Percentiles rank a stretch among this genome's conserved stretches.
phyloP scores from a whole-genome alignment of 331 rosid genomes.

The Erythrophleum ivorense region DNA sequence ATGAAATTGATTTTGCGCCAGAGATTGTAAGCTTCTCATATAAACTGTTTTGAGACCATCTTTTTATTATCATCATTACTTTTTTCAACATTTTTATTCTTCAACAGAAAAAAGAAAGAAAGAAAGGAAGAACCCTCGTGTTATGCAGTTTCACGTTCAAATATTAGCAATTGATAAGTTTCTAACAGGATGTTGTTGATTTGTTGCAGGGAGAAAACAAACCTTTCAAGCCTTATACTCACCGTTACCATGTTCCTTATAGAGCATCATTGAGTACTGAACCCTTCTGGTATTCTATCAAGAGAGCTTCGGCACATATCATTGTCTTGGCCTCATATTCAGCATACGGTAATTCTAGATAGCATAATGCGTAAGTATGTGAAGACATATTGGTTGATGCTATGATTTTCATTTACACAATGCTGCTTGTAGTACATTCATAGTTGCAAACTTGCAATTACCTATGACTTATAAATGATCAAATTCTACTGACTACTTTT shows the following conservation, averaged over 20 bases:
- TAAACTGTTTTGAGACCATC: slow-evolving; percentile 21
- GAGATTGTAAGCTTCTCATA: slow-evolving; percentile 43
- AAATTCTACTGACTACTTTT: slow-evolving; percentile 13
- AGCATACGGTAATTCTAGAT: slow-evolving; percentile 49
- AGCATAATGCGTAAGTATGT: background rate
- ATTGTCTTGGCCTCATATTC: slow-evolving; percentile 57
- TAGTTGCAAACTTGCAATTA: background rate
- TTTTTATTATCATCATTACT: background rate
- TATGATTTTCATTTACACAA: background rate
- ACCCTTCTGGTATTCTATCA: slow-evolving; percentile 58
- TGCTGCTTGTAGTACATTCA: slow-evolving; percentile 15
- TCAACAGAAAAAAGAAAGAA: background rate
- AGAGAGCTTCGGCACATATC: slow-evolving; percentile 56
- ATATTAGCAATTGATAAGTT: background rate
- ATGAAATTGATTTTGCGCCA: slow-evolving; percentile 56
- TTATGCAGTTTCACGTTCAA: background rate
- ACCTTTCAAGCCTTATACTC: slow-evolving; percentile 51
- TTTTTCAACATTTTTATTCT: background rate
- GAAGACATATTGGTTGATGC: background rate
- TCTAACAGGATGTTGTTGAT: slow-evolving; percentile 11
- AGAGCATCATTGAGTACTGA: slow-evolving; percentile 48
- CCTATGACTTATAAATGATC: slow-evolving; percentile 7
- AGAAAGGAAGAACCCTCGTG: too few relatives aligned
- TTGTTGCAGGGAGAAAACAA: slow-evolving; percentile 43
- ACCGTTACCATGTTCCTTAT: slow-evolving; percentile 53